These are phyloP conservation scores for Hymenoscyphus scutula DNA, from an alignment of 2,329 filamentous ascomycete species.

Conservation along the genomic window DNA sequence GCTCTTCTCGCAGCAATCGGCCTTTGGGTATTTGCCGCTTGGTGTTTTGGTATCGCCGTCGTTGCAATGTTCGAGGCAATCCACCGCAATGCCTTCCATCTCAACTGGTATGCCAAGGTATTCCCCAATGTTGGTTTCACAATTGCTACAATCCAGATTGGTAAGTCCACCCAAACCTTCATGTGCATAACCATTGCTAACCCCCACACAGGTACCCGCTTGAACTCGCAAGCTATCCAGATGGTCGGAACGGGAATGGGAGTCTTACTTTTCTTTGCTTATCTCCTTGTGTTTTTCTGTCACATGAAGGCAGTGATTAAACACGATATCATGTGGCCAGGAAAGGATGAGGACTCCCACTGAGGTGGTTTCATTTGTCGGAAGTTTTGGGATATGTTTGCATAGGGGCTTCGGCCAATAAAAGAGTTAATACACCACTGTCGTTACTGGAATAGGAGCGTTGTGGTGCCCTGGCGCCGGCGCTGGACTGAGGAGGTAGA, in stretches of 20 bases:
- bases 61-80: conserved; percentile 38
- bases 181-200: conserved; percentile 46
- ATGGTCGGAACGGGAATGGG: conserved; percentile 41
- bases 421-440: neutral
- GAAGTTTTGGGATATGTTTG: neutral
- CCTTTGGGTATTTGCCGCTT: conserved; percentile 61
- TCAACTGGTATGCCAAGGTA: conserved; percentile 63
- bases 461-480: neutral
- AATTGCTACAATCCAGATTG: conserved; percentile 53
- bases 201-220: conserved; percentile 49
- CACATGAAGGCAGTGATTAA: conserved; percentile 32
- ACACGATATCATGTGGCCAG: conserved; percentile 35
- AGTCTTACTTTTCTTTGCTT: conserved; percentile 47
- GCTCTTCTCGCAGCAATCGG: conserved; percentile 48
- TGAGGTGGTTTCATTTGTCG: neutral
- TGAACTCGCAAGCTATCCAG: conserved; percentile 43
- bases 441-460: neutral
- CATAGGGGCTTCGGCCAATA: conserved; percentile 1
- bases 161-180: neutral
- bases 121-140: conserved; percentile 61
- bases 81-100: conserved; percentile 52
- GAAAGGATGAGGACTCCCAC: conserved; percentile 36
- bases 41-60: conserved; percentile 48
- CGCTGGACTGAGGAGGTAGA: neutral
- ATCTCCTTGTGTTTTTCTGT: conserved; percentile 29